A percentile compares a stretch with the other conserved stretches of the same genome.
phyloP scores from a whole-genome alignment of 345 rosid genomes.

The Salix udensis region DNA sequence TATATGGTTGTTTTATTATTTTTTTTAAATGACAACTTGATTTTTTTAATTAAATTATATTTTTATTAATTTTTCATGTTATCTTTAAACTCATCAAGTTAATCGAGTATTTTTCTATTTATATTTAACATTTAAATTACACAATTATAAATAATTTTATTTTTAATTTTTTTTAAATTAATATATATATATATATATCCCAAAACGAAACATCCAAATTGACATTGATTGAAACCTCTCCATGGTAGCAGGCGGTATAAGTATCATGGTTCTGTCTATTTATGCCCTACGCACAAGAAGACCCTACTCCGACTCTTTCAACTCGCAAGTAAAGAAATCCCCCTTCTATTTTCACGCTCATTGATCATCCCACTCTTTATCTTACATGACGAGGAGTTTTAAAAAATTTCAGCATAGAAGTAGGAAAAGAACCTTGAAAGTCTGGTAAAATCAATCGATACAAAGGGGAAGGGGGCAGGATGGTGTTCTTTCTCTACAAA shows the following conservation, averaged over 20 bases:
- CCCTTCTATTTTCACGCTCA: background rate
- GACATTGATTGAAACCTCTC: no score
- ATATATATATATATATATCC: no score
- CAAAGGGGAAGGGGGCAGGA: background rate
- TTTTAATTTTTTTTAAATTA: no score
- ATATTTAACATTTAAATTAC: no score
- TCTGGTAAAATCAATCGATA: conserved; percentile 1
- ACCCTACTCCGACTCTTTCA: background rate
- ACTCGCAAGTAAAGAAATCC: background rate
- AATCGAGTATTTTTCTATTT: no score
- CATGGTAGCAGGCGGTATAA: background rate
- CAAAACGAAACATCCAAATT: no score
- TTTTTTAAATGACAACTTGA: no score
- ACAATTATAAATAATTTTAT: no score
- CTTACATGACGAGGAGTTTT: background rate
- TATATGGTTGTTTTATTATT: no score
- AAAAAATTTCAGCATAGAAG: background rate
- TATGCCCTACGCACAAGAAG: background rate
- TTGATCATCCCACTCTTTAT: background rate
- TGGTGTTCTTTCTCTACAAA: conserved; percentile 11
- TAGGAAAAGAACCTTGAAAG: background rate
- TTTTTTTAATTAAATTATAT: no score
- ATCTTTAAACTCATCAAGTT: no score
- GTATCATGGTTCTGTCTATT: background rate
- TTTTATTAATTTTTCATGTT: no score